Evolutionary conservation across 352 stramenopile genomes (phyloP).

Genomic region (Phytophthora macrochlamydospora): DNA sequence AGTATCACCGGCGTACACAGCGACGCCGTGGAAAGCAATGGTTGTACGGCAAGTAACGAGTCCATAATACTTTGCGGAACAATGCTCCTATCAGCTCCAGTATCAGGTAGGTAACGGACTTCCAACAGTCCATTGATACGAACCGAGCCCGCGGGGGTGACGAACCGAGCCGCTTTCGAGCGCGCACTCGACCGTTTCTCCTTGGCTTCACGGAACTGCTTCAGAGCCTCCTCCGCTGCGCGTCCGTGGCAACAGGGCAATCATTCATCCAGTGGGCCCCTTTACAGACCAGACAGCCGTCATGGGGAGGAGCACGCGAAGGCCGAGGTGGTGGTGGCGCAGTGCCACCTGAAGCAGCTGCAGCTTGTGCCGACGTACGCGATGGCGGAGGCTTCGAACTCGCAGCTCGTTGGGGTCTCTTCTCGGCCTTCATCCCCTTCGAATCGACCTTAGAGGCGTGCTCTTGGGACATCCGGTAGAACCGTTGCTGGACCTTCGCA

Average conservation of each 20-base stretch:
- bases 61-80: conserved; percentile 4
- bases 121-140: conserved; percentile 11
- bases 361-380: not conserved
- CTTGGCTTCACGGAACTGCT: not conserved
- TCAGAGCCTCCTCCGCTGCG: not conserved
- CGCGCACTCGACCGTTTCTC: not conserved
- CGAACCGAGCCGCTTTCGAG: conserved; percentile 1
- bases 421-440: not conserved
- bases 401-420: not conserved
- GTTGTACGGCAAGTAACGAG: conserved; percentile 1
- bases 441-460: not conserved
- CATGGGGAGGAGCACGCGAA: not conserved
- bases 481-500: conserved; percentile 7
- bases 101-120: not conserved
- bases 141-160: not conserved
- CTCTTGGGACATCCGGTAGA: conserved; percentile 2
- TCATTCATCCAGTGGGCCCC: conserved; percentile 4
- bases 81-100: conserved; percentile 5
- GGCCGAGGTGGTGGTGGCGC: not conserved
- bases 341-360: not conserved
- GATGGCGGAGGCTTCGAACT: not conserved
- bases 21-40: not conserved
- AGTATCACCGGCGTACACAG: conserved; percentile 2
- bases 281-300: conserved; percentile 7
- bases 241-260: conserved; percentile 5